Base-by-base conservation (phyloP, 2,329 filamentous ascomycete genomes). In the Fusarium compactum region DNA sequence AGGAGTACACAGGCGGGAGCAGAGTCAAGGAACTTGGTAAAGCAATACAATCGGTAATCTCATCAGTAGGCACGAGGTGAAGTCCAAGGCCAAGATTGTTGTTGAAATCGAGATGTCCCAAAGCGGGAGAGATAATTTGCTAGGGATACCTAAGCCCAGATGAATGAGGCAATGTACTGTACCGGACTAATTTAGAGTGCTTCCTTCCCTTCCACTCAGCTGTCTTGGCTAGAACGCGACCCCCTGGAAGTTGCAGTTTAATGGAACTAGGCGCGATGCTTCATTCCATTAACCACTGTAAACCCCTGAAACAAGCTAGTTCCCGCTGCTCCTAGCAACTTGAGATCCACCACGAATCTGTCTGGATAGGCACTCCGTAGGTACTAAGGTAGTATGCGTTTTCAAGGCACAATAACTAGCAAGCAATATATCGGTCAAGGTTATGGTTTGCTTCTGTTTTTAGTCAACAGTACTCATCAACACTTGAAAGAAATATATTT, bases 301-400 rank as follows among this genome's bases (percentile, higher is more conserved):
- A 30, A 50, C 38, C 46, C 29, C 61, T 63, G 53, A 44, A 64
- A 74, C 12, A 40, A 44, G 56, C 38, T 74, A 72, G 64, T 58
- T 63, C 51, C 60, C 64, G 60, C 58, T 62, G 34, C 55, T 72
- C 70, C 52, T 34, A 71, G 71, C 72, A 74, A 75, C 72, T 58
- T 55, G 46, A 58, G 43, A 65, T 62, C 72, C 70, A 53, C 67
- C 22, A 38, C n/a, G 54, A 25, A 25, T 51, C 16, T 41, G 30
- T 57, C 44, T 29, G 34, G 48, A 48, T 38, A 18, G 24, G 24
- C 24, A 24, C 24, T 24, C 24, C n/a, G n/a, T 24, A 24, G 24
- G 24, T 24, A 24, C 24, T 24, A 24, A 24, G 30, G 30, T 32
- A 16, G 8, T 6, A 30, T 34, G 16, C 34, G 34, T n/a, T 6